Conservation (phyloP, 2,329 filamentous ascomycete species). For the Metarhizium robertsii region DNA sequence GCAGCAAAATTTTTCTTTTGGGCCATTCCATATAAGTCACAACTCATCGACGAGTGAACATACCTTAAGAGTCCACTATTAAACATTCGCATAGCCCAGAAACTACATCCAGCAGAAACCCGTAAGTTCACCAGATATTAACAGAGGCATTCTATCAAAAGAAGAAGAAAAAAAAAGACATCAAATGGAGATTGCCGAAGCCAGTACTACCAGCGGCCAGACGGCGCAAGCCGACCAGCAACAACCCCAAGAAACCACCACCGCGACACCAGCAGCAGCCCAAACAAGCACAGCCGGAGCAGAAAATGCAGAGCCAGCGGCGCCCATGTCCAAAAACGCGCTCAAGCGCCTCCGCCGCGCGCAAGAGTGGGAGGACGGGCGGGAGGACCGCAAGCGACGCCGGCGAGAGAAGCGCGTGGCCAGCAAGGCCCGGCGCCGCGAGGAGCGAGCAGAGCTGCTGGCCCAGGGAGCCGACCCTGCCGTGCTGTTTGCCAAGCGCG, state of each 20-base stretch:
- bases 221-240: not conserved
- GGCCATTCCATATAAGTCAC: too few species aligned
- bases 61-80: too few species aligned
- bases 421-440: constrained; percentile 37
- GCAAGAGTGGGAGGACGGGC: constrained; percentile 67
- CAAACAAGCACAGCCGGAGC: not conserved
- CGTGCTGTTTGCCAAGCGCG: constrained; percentile 23
- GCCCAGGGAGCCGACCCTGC: constrained; percentile 35
- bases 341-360: constrained; percentile 67
- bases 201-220: not conserved
- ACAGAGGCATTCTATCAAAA: too few species aligned
- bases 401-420: constrained; percentile 46
- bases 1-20: too few species aligned
- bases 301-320: not conserved
- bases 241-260: not conserved
- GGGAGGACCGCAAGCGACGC: constrained; percentile 44
- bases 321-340: constrained; percentile 69
- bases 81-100: too few species aligned
- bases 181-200: not conserved
- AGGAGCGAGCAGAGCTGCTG: constrained; percentile 39
- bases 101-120: too few species aligned
- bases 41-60: too few species aligned
- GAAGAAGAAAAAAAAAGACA: not conserved
- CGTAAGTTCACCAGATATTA: too few species aligned
- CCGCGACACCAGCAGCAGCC: not conserved